These are phyloP conservation scores for Trichoderma atrobrunneum DNA, from an alignment of 2,329 filamentous ascomycete genomes.

Conservation along the genomic window DNA sequence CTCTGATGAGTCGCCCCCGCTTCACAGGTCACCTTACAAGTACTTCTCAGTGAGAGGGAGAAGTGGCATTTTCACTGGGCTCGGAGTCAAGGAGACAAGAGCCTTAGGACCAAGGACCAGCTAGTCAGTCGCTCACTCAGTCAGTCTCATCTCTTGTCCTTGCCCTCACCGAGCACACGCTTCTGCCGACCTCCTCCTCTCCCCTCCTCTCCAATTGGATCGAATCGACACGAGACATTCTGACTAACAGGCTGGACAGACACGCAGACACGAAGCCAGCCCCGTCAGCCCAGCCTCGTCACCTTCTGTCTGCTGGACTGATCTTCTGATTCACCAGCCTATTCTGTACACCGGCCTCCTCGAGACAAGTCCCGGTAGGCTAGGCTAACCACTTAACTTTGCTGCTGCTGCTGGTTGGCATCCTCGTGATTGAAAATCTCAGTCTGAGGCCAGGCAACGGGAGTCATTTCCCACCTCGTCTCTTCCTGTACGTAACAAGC, in stretches of 20 bases:
- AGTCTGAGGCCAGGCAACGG: not conserved
- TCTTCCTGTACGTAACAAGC: conserved; percentile 11
- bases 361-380: not conserved
- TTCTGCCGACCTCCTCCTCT: not conserved
- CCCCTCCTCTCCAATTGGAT: conserved; percentile 7
- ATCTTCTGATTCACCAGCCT: conserved; percentile 2
- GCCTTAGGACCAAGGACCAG: conserved; percentile 1
- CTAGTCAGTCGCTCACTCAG: not conserved
- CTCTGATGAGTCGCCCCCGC: conserved; percentile 18
- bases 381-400: not conserved
- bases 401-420: not conserved
- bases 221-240: not conserved
- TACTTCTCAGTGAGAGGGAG: not conserved
- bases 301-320: not conserved
- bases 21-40: conserved; percentile 4
- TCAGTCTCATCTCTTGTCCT: not conserved
- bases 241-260: conserved; percentile 6
- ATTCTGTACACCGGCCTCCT: not conserved
- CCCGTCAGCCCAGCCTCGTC: conserved; percentile 1
- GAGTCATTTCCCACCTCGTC: not conserved
- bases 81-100: not conserved
- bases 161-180: conserved; percentile 12
- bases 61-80: not conserved
- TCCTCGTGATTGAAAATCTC: not conserved
- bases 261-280: not conserved